Conservation (phyloP, 371 early-diverging fungal species). For the Blakeslea trispora region DNA sequence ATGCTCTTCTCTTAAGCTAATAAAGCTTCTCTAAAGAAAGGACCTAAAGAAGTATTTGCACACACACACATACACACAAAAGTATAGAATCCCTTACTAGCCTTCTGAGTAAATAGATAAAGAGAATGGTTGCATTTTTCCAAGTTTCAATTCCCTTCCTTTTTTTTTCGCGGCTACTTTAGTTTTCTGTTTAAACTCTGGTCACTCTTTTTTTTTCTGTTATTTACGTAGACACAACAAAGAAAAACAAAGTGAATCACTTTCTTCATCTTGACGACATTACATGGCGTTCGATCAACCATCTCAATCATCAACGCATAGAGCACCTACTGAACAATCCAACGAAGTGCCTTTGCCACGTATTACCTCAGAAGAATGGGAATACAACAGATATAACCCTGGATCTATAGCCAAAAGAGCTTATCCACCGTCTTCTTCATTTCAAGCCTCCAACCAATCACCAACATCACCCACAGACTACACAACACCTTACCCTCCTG, state of each 20-base stretch:
- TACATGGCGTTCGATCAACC: slow-evolving; percentile 38
- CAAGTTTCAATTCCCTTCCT: too few species aligned
- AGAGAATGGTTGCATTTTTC: too few species aligned
- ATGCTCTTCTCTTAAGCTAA: too few species aligned
- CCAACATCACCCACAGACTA: slow-evolving; percentile 5
- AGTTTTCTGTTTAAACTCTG: too few species aligned
- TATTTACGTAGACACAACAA: too few species aligned
- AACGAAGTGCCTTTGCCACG: slow-evolving; percentile 9
- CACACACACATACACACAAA: too few species aligned
- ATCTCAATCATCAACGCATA: slow-evolving; percentile 29
- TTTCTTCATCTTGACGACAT: slow-evolving; percentile 10
- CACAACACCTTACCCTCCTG: slow-evolving; percentile 2
- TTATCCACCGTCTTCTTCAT: slow-evolving; percentile 4
- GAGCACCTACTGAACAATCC: slow-evolving; percentile 23
- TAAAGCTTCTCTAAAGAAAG: too few species aligned
- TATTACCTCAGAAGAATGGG: slow-evolving; percentile 20
- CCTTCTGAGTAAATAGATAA: too few species aligned
- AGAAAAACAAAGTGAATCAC: too few species aligned
- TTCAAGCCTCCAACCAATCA: background rate
- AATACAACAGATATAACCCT: slow-evolving; percentile 22
- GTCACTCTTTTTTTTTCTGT: background rate
- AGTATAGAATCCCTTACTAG: too few species aligned
- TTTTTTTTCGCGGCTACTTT: too few species aligned
- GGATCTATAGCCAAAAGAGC: slow-evolving; percentile 9
- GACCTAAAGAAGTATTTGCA: too few species aligned